Conservation (phyloP, 768 basidiomycete genomes). For the Ramaria rubella region DNA sequence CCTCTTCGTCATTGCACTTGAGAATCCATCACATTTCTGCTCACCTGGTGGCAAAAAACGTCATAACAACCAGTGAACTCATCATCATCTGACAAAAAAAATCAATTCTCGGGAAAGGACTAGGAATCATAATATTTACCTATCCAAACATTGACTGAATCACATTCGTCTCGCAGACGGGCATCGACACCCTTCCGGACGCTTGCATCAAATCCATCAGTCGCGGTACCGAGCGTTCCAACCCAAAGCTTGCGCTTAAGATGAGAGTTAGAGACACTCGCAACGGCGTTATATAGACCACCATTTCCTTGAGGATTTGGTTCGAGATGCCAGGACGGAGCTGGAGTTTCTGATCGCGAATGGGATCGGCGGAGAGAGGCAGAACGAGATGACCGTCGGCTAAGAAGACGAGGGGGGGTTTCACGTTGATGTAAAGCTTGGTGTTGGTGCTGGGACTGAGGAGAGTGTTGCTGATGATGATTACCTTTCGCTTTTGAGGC, state of each 20-base stretch:
- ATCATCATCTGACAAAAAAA: slow-evolving; percentile 34
- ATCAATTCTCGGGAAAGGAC: neutral
- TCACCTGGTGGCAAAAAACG: slow-evolving; percentile 77
- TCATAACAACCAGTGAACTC: slow-evolving; percentile 79
- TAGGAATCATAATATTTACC: slow-evolving; percentile 1
- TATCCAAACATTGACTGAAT: slow-evolving; percentile 66
- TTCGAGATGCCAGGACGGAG: slow-evolving; percentile 38
- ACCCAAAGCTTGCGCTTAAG: slow-evolving; percentile 54
- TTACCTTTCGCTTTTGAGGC: slow-evolving; percentile 24
- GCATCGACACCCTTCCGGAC: slow-evolving; percentile 51
- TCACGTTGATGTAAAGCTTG: neutral
- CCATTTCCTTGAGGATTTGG: slow-evolving; percentile 76
- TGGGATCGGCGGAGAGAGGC: slow-evolving; percentile 40
- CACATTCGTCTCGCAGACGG: slow-evolving; percentile 33
- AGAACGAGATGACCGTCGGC: slow-evolving; percentile 47
- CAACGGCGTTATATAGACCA: slow-evolving; percentile 74
- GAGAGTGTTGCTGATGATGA: slow-evolving; percentile 26
- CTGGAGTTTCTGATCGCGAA: slow-evolving; percentile 22
- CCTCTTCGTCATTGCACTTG: neutral
- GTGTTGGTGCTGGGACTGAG: neutral
- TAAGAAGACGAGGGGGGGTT: slow-evolving; percentile 27
- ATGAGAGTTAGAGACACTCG: slow-evolving; percentile 41
- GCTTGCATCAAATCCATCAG: slow-evolving; percentile 54
- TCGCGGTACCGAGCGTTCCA: slow-evolving; percentile 67
- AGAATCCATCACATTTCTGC: slow-evolving; percentile 18